Base-by-base conservation (phyloP, 495 filamentous ascomycete species). In the Neurospora sp. region DNA sequence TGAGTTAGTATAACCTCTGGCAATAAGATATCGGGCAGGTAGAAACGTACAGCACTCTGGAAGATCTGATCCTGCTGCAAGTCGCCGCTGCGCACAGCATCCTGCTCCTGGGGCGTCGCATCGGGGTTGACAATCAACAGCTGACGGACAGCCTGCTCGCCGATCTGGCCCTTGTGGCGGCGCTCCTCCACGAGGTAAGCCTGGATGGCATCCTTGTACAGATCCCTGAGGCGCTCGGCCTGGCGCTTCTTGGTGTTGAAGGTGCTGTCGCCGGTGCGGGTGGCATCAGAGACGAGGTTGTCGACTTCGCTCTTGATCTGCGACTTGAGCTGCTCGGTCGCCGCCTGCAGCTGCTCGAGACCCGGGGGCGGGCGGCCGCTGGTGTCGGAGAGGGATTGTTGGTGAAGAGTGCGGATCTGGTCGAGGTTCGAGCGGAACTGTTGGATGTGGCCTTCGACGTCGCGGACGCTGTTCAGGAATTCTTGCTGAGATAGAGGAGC, bases 31-130 rank as follows among this genome's bases (percentile, higher is more conserved):
- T 37, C 35, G 35, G 35, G 35, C 35, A 37, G 35, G 35, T 37
- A 37, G 35, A 37, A 37, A 83, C 89, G 71, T 86, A 92, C 91
- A 68, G 91, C 91, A 48, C 87, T 88, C 81, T 91, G 90, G 83
- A 93, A 93, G 72, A 93, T 88, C 74, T 91, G 91, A 78, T 92
- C 91, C 72, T 91, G 85, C 27, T 89, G 89, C 87, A 89, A 92
- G 79, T 93, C 88, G 42, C 88, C 85, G 74, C 90, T 83, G n/a
- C 84, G 80, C 4, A 91, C 91, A 77, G 90, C 82, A 18, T 83
- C 81, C 68, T 92, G 87, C 79, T 93, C 89, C 14, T 80, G 79
- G 70, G 92, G 89, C 39, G 85, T 86, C 9, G 91, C 91, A 4
- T 91, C 86, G 44, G 91, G 91, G 79, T 93, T 93, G 71, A 93